These are phyloP conservation scores for Podospora comata DNA, from an alignment of 495 filamentous ascomycete species.

Conservation along the genomic window DNA sequence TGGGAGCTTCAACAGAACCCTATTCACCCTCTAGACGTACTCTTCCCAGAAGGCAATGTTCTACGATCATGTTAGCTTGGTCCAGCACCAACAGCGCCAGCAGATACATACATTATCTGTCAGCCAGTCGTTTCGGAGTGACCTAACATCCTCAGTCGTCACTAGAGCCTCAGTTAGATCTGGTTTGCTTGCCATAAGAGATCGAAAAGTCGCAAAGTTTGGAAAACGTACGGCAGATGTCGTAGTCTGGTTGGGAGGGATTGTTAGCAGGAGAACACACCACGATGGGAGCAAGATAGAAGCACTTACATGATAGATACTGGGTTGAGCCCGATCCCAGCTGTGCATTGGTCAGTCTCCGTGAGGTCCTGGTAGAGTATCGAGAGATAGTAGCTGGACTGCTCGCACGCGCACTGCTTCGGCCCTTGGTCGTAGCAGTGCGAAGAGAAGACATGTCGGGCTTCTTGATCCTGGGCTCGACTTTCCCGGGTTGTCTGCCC, in stretches of 20 bases:
- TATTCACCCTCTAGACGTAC: conserved; percentile 48
- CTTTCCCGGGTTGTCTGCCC: background rate
- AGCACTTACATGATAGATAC: conserved; percentile 44
- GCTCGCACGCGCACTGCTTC: background rate
- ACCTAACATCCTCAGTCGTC: conserved; percentile 73
- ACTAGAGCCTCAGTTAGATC: conserved; percentile 30
- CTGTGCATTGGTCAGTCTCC: conserved; percentile 13
- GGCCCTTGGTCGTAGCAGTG: background rate
- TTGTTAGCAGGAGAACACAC: conserved; percentile 10
- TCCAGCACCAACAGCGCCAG: conserved; percentile 18
- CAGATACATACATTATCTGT: conserved; percentile 81
- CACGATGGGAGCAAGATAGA: background rate
- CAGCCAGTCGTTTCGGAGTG: conserved; percentile 89
- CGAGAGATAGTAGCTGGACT: background rate
- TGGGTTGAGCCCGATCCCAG: conserved; percentile 33
- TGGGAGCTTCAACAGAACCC: background rate
- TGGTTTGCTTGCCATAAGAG: background rate
- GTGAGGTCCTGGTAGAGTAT: background rate
- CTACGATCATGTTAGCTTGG: conserved; percentile 38
- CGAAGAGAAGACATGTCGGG: background rate
- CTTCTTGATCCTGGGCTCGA: background rate
- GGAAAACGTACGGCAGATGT: conserved; percentile 41
- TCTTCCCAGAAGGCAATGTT: conserved; percentile 98
- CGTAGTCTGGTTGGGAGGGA: conserved; percentile 35
- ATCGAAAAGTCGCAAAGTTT: background rate